phyloP scores from a whole-genome alignment of 495 filamentous ascomycete species.

The Schizothecium vesticola region DNA sequence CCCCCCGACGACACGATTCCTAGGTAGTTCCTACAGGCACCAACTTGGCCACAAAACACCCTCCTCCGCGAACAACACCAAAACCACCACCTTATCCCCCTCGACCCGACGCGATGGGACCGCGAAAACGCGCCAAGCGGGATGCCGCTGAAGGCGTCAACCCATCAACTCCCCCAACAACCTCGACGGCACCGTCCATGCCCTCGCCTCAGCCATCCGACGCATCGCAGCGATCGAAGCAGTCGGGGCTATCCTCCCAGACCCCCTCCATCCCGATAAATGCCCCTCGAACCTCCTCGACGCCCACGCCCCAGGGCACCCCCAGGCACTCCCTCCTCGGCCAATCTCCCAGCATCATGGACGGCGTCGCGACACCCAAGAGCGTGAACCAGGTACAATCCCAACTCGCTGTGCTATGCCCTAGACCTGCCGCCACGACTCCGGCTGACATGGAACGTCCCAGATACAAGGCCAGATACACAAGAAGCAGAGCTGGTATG shows the following conservation, averaged over 20 bases:
- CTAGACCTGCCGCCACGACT: not conserved
- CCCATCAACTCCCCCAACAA: slow-evolving; percentile 22
- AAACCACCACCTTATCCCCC: not conserved
- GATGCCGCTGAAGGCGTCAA: slow-evolving; percentile 44
- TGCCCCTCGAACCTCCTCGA: slow-evolving; percentile 4
- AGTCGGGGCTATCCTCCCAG: slow-evolving; percentile 2
- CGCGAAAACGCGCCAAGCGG: slow-evolving; percentile 60
- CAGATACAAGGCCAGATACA: slow-evolving; percentile 50
- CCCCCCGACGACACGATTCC: not conserved
- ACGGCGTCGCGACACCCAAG: not conserved
- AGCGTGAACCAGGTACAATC: slow-evolving; percentile 16
- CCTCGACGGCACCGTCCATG: not conserved
- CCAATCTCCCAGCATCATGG: not conserved
- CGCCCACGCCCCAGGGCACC: slow-evolving; percentile 8
- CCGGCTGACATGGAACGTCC: not conserved
- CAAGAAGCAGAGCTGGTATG: slow-evolving; percentile 59
- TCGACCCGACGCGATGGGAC: slow-evolving; percentile 39
- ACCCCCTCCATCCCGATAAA: not conserved
- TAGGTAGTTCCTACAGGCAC: not conserved
- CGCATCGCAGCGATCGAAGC: slow-evolving; percentile 10
- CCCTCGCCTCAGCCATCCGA: slow-evolving; percentile 11
- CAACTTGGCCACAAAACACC: not conserved
- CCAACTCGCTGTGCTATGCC: not conserved
- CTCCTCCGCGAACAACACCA: not conserved
- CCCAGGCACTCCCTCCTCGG: slow-evolving; percentile 4